phyloP scores from a whole-genome alignment of 805 yeast species.

The Saccharomycopsis sp. region DNA sequence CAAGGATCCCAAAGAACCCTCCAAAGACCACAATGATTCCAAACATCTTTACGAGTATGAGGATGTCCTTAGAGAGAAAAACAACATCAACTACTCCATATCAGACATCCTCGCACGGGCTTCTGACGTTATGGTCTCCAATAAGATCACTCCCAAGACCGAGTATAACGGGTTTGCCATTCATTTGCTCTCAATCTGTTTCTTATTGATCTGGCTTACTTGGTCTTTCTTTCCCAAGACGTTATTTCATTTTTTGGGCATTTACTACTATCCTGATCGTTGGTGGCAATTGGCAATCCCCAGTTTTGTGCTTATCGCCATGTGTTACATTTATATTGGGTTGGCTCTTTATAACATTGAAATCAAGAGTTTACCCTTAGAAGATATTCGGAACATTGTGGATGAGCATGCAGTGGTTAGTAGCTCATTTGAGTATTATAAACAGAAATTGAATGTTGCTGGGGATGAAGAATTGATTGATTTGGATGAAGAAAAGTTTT shows the following conservation, averaged over 20 bases:
- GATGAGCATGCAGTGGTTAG: constrained; percentile 47
- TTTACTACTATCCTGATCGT: constrained; percentile 73
- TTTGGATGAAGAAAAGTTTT: constrained; percentile 26
- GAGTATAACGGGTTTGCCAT: constrained; percentile 87
- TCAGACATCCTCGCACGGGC: constrained; percentile 52
- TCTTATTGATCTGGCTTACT: constrained; percentile 43
- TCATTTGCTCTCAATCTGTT: constrained; percentile 54
- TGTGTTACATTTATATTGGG: constrained; percentile 65
- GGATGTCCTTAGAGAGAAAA: constrained; percentile 12
- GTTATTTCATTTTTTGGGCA: constrained; percentile 40
- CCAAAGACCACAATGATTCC: not conserved
- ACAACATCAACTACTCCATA: constrained; percentile 17
- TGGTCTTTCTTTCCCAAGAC: constrained; percentile 71
- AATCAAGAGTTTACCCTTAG: constrained; percentile 47
- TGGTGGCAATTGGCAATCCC: constrained; percentile 89
- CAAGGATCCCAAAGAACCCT: not conserved
- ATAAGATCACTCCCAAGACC: constrained; percentile 43
- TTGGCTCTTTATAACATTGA: constrained; percentile 71
- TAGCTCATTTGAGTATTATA: constrained; percentile 22
- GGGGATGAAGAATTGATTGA: constrained; percentile 17
- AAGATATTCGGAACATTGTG: constrained; percentile 51
- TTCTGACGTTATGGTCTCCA: constrained; percentile 54
- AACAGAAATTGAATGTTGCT: not conserved
- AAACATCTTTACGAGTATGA: constrained; percentile 16
- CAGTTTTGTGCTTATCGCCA: constrained; percentile 51